These are phyloP conservation scores for Pleurotus sapidus DNA, from an alignment of 768 basidiomycete genomes.

Conservation along the genomic window DNA sequence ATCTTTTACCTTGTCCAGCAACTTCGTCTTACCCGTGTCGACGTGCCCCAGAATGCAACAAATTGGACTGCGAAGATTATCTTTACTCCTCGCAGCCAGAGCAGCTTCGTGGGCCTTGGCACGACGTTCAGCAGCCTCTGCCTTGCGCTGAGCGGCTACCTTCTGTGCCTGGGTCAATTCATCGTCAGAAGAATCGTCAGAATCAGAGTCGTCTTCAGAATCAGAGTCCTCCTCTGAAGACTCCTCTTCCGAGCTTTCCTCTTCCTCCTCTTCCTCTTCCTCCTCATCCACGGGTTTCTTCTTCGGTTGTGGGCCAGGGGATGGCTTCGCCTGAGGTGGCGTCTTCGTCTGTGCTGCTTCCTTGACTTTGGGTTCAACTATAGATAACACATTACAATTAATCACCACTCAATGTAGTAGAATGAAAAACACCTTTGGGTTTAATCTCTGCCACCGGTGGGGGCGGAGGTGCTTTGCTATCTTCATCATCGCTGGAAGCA, in stretches of 20 bases:
- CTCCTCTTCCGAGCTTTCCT: constrained; percentile 19
- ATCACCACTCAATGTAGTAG: background rate
- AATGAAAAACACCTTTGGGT: constrained; percentile 11
- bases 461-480: constrained; percentile 17
- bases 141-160: constrained; percentile 69
- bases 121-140: constrained; percentile 78
- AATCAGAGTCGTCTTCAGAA: constrained; percentile 42
- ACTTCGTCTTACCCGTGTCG: constrained; percentile 98
- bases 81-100: constrained; percentile 80
- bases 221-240: constrained; percentile 31
- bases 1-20: constrained; percentile 83
- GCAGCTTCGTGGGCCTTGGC: constrained; percentile 83
- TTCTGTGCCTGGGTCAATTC: constrained; percentile 68
- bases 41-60: constrained; percentile 99
- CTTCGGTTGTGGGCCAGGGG: too few species aligned
- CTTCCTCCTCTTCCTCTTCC: constrained; percentile 13
- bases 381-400: background rate
- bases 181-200: constrained; percentile 49
- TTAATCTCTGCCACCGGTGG: background rate
- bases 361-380: background rate
- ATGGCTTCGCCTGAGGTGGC: background rate
- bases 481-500: constrained; percentile 46
- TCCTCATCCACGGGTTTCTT: too few species aligned
- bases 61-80: constrained; percentile 92
- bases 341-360: constrained; percentile 10